Percentiles rank a stretch among this genome's conserved stretches.
Conservation (phyloP, 2,329 filamentous ascomycete species). For the Nannizzia gypsea region DNA sequence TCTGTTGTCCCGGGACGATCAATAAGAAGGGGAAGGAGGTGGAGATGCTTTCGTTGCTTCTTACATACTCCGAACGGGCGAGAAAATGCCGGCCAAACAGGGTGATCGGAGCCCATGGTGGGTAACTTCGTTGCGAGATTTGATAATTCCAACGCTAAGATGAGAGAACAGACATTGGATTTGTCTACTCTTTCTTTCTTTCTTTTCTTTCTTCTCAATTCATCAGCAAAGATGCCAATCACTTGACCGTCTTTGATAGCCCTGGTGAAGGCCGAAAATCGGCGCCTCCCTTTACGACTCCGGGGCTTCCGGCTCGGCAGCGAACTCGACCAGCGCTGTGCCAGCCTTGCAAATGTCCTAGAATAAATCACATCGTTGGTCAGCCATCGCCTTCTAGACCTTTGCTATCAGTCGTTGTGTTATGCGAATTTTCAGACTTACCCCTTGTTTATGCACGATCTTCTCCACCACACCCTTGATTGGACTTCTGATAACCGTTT, state of each 20-base stretch:
- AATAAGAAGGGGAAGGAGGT: neutral
- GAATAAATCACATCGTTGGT: neutral
- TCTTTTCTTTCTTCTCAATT: neutral
- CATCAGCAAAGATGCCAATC: neutral
- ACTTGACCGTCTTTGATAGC: constrained; percentile 2
- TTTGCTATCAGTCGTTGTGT: neutral
- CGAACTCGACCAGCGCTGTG: constrained; percentile 62
- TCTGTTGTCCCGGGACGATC: neutral
- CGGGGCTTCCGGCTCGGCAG: constrained; percentile 23
- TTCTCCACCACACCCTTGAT: constrained; percentile 60
- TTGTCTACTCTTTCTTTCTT: neutral
- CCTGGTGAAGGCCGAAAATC: neutral
- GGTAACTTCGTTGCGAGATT: neutral
- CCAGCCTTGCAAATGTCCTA: constrained; percentile 70
- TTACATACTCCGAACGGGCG: neutral
- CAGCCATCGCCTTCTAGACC: constrained; percentile 6
- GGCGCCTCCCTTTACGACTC: neutral
- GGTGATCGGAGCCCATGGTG: neutral
- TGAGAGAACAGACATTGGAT: neutral
- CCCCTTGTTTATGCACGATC: constrained; percentile 62
- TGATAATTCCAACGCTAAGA: neutral
- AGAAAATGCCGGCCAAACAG: neutral
- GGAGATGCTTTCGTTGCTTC: neutral
- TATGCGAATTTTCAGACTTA: constrained; percentile 39
- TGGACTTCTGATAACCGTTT: constrained; percentile 68